phyloP scores from a whole-genome alignment of 179 eudicot genomes.

The Corrigiola litoralis region DNA sequence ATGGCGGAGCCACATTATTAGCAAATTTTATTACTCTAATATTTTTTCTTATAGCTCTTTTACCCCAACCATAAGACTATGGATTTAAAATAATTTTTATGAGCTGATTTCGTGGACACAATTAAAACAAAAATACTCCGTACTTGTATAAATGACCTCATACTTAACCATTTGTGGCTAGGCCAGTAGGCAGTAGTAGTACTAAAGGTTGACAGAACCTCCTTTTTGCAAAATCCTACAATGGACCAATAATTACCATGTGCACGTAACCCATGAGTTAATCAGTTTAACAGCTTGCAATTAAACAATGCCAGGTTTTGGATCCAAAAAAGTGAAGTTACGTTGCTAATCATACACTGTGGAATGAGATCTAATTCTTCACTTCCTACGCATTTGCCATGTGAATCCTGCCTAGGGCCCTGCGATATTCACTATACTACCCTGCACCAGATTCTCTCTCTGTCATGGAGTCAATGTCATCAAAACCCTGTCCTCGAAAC shows the following conservation, averaged over 20 bases:
- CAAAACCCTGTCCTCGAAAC: neutral
- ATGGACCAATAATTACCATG: conserved; percentile 18
- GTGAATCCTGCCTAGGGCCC: conserved; percentile 67
- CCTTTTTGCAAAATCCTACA: conserved; percentile 4
- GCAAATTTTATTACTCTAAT: no score
- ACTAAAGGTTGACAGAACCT: neutral
- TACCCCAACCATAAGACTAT: no score
- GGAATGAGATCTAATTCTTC: conserved; percentile 20
- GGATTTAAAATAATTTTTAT: no score
- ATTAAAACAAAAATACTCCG: no score
- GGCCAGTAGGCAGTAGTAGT: neutral
- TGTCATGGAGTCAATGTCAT: neutral
- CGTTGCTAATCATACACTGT: conserved; percentile 9
- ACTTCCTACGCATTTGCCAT: conserved; percentile 50
- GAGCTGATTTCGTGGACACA: no score
- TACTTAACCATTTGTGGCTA: no score
- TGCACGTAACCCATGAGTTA: neutral
- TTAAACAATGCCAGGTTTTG: neutral
- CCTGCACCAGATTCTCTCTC: conserved; percentile 14
- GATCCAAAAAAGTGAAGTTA: conserved; percentile 17
- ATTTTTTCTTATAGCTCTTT: no score
- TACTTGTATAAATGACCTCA: no score
- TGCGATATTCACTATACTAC: conserved; percentile 35
- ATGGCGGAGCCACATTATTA: no score
- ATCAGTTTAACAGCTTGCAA: conserved; percentile 1